Evolutionary conservation across 495 filamentous ascomycete species (phyloP).

Genomic region (Neurospora hispaniola): DNA sequence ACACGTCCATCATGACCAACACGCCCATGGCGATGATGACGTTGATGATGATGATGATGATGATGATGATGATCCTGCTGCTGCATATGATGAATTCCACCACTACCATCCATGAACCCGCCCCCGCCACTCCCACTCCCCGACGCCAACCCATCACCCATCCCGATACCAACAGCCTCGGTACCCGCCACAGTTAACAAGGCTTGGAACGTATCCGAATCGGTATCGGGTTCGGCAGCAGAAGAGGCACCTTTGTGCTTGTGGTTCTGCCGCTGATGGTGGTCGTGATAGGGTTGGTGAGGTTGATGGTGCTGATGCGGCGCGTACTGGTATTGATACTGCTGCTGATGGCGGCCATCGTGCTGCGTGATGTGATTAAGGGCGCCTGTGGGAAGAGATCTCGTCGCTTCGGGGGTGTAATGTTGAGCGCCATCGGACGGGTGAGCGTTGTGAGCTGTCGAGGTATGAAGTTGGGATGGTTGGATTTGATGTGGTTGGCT

Average conservation of each 20-base stretch:
- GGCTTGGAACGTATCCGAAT: not conserved
- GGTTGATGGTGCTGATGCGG: slow-evolving; percentile 4
- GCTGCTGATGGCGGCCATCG: not conserved
- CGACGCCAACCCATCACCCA: not conserved
- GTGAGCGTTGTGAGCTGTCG: slow-evolving; percentile 27
- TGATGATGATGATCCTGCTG: not conserved
- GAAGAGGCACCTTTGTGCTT: not conserved
- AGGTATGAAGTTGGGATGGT: slow-evolving; percentile 13
- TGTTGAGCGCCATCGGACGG: slow-evolving; percentile 23
- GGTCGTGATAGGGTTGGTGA: slow-evolving; percentile 6
- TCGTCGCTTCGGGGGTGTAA: slow-evolving; percentile 16
- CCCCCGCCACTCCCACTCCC: not conserved
- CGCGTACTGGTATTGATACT: slow-evolving; percentile 12
- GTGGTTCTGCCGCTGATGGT: not conserved
- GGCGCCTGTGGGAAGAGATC: slow-evolving; percentile 28
- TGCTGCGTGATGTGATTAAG: slow-evolving; percentile 24
- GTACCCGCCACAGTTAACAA: not conserved
- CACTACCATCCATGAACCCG: not conserved
- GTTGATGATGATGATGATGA: not conserved
- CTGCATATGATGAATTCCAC: not conserved
- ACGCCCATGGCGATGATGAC: not conserved
- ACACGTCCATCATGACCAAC: not conserved
- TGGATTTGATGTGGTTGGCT: slow-evolving; percentile 11
- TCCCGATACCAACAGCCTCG: not conserved
- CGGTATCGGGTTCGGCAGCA: not conserved